phyloP scores from a whole-genome alignment of 2,329 filamentous ascomycete species.

The Fusarium pseudograminearum region DNA sequence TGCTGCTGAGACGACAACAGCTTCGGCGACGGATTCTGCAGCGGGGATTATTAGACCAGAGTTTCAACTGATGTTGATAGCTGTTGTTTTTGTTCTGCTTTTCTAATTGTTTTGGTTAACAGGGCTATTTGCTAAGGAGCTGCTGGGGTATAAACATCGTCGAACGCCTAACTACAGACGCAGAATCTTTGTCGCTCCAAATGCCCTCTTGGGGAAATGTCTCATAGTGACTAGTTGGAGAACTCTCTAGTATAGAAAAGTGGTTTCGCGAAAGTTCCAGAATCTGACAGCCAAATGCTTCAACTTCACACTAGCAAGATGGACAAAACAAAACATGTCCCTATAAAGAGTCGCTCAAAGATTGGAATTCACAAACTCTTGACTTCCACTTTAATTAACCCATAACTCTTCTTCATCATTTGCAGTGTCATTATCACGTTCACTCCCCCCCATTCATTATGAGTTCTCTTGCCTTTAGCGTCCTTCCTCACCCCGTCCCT shows the following conservation, averaged over 20 bases:
- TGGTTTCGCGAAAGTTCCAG: conserved; percentile 1
- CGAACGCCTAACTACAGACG: neutral
- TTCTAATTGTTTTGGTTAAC: neutral
- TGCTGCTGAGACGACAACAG: neutral
- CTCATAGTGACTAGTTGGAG: neutral
- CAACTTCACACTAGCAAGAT: neutral
- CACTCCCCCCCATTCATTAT: neutral
- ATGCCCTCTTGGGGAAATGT: neutral
- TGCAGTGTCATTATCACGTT: neutral
- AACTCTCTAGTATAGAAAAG: neutral
- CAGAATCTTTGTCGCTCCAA: neutral
- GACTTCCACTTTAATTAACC: fast-evolving
- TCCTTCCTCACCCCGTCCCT: neutral
- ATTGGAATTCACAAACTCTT: neutral
- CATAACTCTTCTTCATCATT: fast-evolving
- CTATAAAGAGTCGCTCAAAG: neutral
- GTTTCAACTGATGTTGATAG: neutral
- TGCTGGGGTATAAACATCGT: neutral
- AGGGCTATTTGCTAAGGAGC: no score
- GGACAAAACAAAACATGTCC: neutral
- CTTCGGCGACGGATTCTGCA: neutral
- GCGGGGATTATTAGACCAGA: no score
- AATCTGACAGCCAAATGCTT: neutral
- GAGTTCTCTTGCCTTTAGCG: conserved; percentile 1
- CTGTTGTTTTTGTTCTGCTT: neutral